Conservation (phyloP, 495 filamentous ascomycete genomes). For the Neurospora sp. region DNA sequence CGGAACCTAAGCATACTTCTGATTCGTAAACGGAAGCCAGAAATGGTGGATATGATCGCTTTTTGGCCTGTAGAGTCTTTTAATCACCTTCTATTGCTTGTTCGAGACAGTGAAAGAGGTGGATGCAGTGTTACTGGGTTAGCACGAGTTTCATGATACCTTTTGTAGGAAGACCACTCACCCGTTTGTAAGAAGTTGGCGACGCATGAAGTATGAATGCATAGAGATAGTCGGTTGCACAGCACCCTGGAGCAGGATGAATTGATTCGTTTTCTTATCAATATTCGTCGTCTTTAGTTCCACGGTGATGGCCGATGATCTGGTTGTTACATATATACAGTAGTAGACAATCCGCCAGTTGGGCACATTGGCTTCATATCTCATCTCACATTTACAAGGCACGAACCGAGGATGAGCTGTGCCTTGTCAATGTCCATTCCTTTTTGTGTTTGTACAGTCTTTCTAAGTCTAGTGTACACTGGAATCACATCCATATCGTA, state of each 20-base stretch:
- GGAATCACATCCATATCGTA: slow-evolving; percentile 1
- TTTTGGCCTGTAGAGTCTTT: neutral
- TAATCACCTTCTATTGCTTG: neutral
- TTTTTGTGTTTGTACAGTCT: neutral
- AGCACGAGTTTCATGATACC: slow-evolving; percentile 16
- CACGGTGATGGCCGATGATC: neutral
- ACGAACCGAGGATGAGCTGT: neutral
- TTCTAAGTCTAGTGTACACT: neutral
- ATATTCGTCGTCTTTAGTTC: neutral
- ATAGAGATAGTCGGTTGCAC: neutral
- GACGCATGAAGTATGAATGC: slow-evolving; percentile 2
- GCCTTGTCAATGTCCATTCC: neutral
- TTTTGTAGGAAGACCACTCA: slow-evolving; percentile 2
- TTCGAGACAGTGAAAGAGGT: neutral
- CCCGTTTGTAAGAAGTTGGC: neutral
- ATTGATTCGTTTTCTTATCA: neutral
- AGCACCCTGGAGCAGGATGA: slow-evolving; percentile 7
- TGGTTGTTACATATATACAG: neutral
- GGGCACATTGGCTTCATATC: neutral
- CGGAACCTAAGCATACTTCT: slow-evolving; percentile 2
- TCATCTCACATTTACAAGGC: neutral
- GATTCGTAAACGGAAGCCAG: neutral
- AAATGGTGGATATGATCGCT: neutral
- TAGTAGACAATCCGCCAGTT: neutral
- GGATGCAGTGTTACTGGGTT: slow-evolving; percentile 8